Conservation (phyloP, 148 eudicot genomes). For the Persicaria tinctoria region DNA sequence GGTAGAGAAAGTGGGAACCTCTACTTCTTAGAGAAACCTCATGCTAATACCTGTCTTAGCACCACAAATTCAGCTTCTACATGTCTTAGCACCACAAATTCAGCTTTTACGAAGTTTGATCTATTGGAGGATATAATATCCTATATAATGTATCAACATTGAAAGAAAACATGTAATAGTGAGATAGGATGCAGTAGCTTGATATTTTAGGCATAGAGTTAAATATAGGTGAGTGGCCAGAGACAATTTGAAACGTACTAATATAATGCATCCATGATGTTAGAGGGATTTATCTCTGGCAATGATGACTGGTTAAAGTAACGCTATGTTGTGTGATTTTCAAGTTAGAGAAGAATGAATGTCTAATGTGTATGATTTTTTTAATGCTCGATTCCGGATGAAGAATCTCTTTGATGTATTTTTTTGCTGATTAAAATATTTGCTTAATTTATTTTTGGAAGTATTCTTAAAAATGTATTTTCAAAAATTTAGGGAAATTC, state of each 20-base stretch:
- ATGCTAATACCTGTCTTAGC: no score
- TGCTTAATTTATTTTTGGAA: neutral
- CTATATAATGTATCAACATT: neutral
- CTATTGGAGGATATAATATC: neutral
- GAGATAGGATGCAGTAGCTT: neutral
- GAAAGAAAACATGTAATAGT: neutral
- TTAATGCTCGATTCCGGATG: neutral
- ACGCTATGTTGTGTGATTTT: neutral
- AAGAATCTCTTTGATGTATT: neutral
- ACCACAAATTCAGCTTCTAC: neutral
- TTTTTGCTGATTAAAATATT: neutral
- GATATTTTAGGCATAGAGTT: neutral
- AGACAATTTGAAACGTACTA: neutral
- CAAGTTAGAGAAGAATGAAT: neutral
- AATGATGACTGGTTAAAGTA: neutral
- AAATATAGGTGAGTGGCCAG: neutral
- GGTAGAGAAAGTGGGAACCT: no score
- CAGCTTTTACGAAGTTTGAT: neutral
- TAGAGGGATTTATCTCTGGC: neutral
- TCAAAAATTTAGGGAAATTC: conserved; percentile 51
- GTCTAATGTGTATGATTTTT: neutral
- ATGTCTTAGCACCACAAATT: no score
- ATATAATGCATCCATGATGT: neutral
- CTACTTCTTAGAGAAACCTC: no score
- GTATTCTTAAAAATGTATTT: neutral